Evolutionary conservation across 1,284 basidiomycete species (phyloP).

Genomic region (Tilletia caries): DNA sequence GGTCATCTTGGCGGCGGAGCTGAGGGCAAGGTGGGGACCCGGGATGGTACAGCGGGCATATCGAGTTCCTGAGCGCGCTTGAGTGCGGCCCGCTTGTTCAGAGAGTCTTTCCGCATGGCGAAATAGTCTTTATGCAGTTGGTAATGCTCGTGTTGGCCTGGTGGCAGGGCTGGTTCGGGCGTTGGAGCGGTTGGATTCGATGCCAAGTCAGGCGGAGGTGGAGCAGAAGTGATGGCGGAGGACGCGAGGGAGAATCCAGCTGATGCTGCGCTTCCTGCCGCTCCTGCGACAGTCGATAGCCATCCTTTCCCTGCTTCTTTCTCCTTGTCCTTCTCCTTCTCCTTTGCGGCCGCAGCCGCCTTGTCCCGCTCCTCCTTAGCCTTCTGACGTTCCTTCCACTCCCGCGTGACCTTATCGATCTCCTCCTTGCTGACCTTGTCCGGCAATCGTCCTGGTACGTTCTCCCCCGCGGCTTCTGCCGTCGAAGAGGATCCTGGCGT

Average conservation of each 20-base stretch:
- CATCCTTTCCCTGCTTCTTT: conserved; percentile 18
- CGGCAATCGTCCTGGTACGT: conserved; percentile 17
- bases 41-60: conserved; percentile 24
- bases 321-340: conserved; percentile 13
- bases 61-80: conserved; percentile 32
- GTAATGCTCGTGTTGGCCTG: conserved; percentile 23
- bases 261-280: conserved; percentile 1
- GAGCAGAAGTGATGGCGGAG: conserved; percentile 18
- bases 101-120: conserved; percentile 29
- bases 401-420: conserved; percentile 36
- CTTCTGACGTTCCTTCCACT: conserved; percentile 24
- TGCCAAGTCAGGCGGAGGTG: conserved; percentile 14
- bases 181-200: conserved; percentile 19
- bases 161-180: conserved; percentile 23
- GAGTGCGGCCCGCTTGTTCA: conserved; percentile 30
- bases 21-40: neutral
- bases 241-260: conserved; percentile 17
- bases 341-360: conserved; percentile 11
- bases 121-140: conserved; percentile 42
- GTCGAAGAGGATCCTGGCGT: neutral
- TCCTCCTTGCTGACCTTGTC: conserved; percentile 35
- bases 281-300: neutral
- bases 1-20: neutral
- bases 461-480: conserved; percentile 1
- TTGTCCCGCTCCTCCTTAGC: conserved; percentile 5